Percentiles rank a stretch among this genome's conserved stretches.
phyloP scores from a whole-genome alignment of 2,329 filamentous ascomycete species.

The Aspergillus sp. region DNA sequence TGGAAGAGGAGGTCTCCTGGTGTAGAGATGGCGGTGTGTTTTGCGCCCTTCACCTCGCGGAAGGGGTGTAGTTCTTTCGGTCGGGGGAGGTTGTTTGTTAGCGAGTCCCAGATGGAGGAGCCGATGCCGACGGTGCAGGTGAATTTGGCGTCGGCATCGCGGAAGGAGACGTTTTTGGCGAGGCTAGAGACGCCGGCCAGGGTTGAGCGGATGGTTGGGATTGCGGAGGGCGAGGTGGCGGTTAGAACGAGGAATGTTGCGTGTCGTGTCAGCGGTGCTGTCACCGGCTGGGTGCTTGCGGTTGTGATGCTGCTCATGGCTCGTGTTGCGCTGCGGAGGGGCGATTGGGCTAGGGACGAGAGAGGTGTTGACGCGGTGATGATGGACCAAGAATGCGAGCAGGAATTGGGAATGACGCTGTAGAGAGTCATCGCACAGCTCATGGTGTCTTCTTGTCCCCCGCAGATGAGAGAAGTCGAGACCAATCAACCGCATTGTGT shows the following conservation, averaged over 20 bases:
- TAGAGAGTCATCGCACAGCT: neutral
- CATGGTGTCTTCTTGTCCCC: neutral
- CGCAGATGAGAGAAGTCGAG: too few species aligned
- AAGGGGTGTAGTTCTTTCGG: conserved; percentile 57
- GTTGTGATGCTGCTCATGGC: neutral
- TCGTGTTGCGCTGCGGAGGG: neutral
- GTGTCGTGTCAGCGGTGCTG: neutral
- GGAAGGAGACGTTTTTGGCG: conserved; percentile 55
- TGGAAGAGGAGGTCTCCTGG: conserved; percentile 60
- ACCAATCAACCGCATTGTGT: too few species aligned
- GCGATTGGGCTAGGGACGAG: too few species aligned
- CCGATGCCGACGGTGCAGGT: conserved; percentile 58
- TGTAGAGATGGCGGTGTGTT: conserved; percentile 55
- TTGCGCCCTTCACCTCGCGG: conserved; percentile 46
- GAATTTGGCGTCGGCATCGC: conserved; percentile 48
- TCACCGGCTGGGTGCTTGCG: neutral
- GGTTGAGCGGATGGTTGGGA: conserved; percentile 45
- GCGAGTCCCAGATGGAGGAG: conserved; percentile 51
- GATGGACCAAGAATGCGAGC: neutral
- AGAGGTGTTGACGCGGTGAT: neutral
- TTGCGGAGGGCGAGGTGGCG: conserved; percentile 35
- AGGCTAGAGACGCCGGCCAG: conserved; percentile 49
- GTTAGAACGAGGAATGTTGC: conserved; percentile 57
- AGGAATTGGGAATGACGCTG: neutral
- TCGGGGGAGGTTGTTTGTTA: conserved; percentile 45